Base-by-base conservation (phyloP, 2,329 filamentous ascomycete genomes). In the Aspergillus ochraceus region DNA sequence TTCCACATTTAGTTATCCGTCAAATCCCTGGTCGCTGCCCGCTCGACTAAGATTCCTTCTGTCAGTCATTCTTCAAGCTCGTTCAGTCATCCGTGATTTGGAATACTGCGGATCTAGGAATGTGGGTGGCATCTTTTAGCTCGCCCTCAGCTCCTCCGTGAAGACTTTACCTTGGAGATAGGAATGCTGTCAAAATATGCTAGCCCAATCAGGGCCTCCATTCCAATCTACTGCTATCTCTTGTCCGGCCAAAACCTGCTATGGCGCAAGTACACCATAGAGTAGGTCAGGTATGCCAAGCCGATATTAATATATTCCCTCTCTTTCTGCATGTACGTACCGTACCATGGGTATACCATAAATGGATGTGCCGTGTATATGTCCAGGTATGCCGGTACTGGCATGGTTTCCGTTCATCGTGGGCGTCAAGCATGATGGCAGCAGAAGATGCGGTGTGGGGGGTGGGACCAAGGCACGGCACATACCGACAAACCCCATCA, bases 151-250 rank as follows among this genome's bases (percentile, higher is more conserved):
- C 22, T 51, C 51, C 54, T 26, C 52, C 22, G 46, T 14, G 30
- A 32, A 32, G 39, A 14, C 51, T 47, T 42, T 26, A 54, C 53
- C 17, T 24, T n/a, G 26, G 24, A 49, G 12, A 45, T 29, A 29
- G 42, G 55, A 58, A 58, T 58, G 55, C 55, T 58, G 55, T 58
- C 50, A 58, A 45, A 47, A 20, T 24, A 20, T 24, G 14, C 12
- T 12, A 22, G 10, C n/a, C 51, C 29, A 39, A 53, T 53, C 29
- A 39, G 11, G 6, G 19, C 20, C 45, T 9, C 8, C 45, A 47
- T 47, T 47, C 45, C 45, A 47, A 47, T 47, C 45, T 20, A 17
- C 22, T 47, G 22, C 22, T 9, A 47, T 24, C 45, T 12, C 17
- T 12, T 47, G 9, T 19, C 19, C 45, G 45, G 45, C 2, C 19